phyloP scores from a whole-genome alignment of 2,329 filamentous ascomycete species.

The Teratosphaeria nubilosa region DNA sequence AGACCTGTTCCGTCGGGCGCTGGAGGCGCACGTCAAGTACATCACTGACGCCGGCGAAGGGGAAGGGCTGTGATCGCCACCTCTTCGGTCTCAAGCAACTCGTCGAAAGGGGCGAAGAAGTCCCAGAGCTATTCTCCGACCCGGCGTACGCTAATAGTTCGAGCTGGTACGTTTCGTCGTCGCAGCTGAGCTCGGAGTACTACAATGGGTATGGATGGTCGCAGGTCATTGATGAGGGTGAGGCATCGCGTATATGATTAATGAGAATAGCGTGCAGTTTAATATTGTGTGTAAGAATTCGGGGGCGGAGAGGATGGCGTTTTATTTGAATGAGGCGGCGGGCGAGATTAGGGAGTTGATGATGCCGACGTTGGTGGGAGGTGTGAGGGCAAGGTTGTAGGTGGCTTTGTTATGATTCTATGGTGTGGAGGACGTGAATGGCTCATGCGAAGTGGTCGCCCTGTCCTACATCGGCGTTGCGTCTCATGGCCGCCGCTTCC shows the following conservation, averaged over 20 bases:
- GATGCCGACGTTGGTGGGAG: slow-evolving; percentile 58
- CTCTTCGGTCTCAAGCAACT: slow-evolving; percentile 95
- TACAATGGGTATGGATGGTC: slow-evolving; percentile 99
- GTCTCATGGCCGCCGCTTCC: slow-evolving; percentile 9
- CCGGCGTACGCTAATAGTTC: slow-evolving; percentile 73
- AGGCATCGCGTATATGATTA: slow-evolving; percentile 99
- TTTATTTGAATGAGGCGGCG: slow-evolving; percentile 90
- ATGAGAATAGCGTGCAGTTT: slow-evolving; percentile 97
- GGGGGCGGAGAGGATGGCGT: slow-evolving; percentile 85
- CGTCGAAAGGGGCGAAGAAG: slow-evolving; percentile 65
- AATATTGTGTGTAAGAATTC: slow-evolving; percentile 93
- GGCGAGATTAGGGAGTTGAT: slow-evolving; percentile 81
- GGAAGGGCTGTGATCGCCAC: slow-evolving; percentile 89
- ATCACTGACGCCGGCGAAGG: slow-evolving; percentile 81
- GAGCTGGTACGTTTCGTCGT: slow-evolving; percentile 82
- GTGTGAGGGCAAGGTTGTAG: slow-evolving; percentile 76
- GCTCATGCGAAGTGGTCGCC: slow-evolving; percentile 14
- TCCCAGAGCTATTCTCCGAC: slow-evolving; percentile 78
- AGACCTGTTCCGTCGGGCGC: slow-evolving; percentile 69
- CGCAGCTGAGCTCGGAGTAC: slow-evolving; percentile 88
- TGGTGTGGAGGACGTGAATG: neutral
- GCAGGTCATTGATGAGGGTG: slow-evolving; percentile 95
- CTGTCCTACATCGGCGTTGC: slow-evolving; percentile 15
- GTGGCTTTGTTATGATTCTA: neutral
- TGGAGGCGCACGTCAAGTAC: slow-evolving; percentile 78